Percentiles rank a stretch among this genome's conserved stretches.
These are phyloP conservation scores for Suillus lakei DNA, from an alignment of 768 basidiomycete genomes.

Conservation along the genomic window DNA sequence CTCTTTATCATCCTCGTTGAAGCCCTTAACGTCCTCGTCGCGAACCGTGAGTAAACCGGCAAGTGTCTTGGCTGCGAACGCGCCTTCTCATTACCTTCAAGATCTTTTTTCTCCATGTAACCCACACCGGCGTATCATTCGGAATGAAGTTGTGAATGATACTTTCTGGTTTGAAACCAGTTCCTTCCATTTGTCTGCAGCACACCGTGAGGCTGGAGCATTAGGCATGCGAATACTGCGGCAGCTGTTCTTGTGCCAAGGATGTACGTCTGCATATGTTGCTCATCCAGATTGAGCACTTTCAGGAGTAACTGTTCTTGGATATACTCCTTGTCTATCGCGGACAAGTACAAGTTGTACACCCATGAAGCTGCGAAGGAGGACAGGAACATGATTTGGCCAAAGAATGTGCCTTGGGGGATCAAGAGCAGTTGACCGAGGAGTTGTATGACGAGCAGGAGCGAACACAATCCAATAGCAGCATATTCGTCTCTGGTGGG, in stretches of 20 bases:
- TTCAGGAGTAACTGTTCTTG: slow-evolving; percentile 24
- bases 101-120: slow-evolving; percentile 1
- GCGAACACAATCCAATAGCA: too few relatives aligned
- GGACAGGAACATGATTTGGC: too few relatives aligned
- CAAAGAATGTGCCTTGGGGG: too few relatives aligned
- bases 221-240: slow-evolving; percentile 10
- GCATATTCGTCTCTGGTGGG: too few relatives aligned
- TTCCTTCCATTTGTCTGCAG: neutral
- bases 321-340: slow-evolving; percentile 32
- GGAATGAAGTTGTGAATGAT: slow-evolving; percentile 13
- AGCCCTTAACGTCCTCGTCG: too few relatives aligned
- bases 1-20: neutral
- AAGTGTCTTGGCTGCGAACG: neutral
- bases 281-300: slow-evolving; percentile 1
- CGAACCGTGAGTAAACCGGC: neutral
- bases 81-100: neutral
- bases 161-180: neutral
- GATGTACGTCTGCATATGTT: slow-evolving; percentile 2
- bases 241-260: slow-evolving; percentile 13
- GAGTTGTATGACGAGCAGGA: too few relatives aligned
- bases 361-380: slow-evolving; percentile 34
- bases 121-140: slow-evolving; percentile 13
- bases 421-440: too few relatives aligned
- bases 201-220: slow-evolving; percentile 1
- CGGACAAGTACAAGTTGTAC: slow-evolving; percentile 36